Conservation (phyloP, 23 red algal genomes). For the Gracilariopsis chorda region DNA sequence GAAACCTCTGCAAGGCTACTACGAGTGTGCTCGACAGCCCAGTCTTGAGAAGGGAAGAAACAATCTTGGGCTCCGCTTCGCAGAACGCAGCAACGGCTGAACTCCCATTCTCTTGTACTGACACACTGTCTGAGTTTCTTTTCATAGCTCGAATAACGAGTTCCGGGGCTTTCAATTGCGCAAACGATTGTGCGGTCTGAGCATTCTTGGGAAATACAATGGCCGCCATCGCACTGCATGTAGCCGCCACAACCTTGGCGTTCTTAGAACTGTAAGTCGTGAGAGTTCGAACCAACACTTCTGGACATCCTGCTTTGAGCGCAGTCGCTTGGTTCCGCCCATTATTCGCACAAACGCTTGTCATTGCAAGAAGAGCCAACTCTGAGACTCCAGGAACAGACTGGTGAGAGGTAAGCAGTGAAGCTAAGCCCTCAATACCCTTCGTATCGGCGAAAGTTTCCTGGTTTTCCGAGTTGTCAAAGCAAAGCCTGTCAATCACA, state of each 20-base stretch:
- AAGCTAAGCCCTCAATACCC: constrained; percentile 3
- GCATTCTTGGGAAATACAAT: constrained; percentile 43
- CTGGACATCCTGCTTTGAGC: constrained; percentile 21
- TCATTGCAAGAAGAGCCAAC: constrained; percentile 23
- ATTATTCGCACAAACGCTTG: constrained; percentile 30
- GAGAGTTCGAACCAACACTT: constrained; percentile 32
- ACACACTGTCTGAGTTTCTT: constrained; percentile 30
- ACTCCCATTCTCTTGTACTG: constrained; percentile 63
- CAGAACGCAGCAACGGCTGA: constrained; percentile 39
- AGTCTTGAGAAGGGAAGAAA: constrained; percentile 35
- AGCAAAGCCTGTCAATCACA: constrained; percentile 50
- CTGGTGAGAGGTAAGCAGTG: constrained; percentile 11
- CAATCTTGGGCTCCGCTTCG: constrained; percentile 42
- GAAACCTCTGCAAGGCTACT: constrained; percentile 28
- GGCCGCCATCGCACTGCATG: constrained; percentile 12
- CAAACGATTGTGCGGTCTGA: constrained; percentile 39
- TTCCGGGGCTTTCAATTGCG: constrained; percentile 27
- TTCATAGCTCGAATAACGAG: constrained; percentile 54
- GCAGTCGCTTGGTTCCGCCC: constrained; percentile 16
- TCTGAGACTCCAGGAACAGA: constrained; percentile 18
- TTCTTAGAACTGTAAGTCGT: constrained; percentile 34
- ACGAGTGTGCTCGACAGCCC: constrained; percentile 44
- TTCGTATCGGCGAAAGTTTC: constrained; percentile 29
- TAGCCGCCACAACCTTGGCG: constrained; percentile 42
- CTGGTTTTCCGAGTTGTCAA: constrained; percentile 1